Conservation (phyloP, 257 asterid species). For the Plectranthus barbatus region DNA sequence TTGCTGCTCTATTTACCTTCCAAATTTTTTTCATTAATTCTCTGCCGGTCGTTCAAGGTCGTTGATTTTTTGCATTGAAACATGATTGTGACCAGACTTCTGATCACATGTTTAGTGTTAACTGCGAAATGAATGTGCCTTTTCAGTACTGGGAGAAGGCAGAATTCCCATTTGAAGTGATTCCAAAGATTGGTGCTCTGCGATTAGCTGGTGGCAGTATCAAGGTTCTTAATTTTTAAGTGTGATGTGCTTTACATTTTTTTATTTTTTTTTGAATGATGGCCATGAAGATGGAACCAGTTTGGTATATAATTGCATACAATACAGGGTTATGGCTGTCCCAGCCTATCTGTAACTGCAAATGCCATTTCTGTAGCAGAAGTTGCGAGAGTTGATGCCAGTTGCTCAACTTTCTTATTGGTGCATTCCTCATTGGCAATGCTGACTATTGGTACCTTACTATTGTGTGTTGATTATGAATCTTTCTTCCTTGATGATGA, state of each 20-base stretch:
- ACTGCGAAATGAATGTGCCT: slow-evolving; percentile 8
- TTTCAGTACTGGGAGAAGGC: slow-evolving; percentile 97
- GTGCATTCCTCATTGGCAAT: slow-evolving; percentile 90
- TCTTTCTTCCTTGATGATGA: slow-evolving; percentile 1
- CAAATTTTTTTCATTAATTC: not conserved
- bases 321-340: slow-evolving; percentile 89
- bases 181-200: slow-evolving; percentile 80
- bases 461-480: not conserved
- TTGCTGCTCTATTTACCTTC: not conserved
- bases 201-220: slow-evolving; percentile 73
- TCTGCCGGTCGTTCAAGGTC: not conserved
- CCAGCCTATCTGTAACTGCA: slow-evolving; percentile 70
- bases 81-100: not conserved
- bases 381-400: slow-evolving; percentile 95
- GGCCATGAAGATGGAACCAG: not conserved
- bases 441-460: slow-evolving; percentile 70
- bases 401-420: slow-evolving; percentile 81
- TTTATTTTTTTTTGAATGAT: not conserved
- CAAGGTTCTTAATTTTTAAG: slow-evolving; percentile 40
- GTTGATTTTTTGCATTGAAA: not conserved
- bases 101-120: slow-evolving; percentile 5
- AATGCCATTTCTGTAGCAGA: slow-evolving; percentile 75
- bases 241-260: not conserved
- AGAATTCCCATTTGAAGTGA: slow-evolving; percentile 87
- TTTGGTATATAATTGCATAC: slow-evolving; percentile 7